Evolutionary conservation across 148 eudicot genomes (phyloP).

Genomic region (Chenopodium album): DNA sequence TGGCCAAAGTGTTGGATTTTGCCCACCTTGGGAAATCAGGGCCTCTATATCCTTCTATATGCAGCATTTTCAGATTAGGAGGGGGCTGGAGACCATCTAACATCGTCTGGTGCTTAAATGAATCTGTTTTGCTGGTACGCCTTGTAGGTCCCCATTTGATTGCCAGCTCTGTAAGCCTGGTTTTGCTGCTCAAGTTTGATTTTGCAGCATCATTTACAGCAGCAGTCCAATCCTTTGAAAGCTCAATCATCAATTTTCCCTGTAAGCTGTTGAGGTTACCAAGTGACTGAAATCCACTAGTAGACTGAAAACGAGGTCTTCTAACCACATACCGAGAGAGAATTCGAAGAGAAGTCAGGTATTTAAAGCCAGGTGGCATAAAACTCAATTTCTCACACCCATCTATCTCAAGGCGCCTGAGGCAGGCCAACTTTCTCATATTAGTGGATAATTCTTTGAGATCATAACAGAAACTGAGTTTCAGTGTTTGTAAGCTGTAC

Average conservation of each 20-base stretch:
- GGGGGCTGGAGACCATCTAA: background rate
- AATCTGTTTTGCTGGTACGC: background rate
- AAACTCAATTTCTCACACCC: slow-evolving; percentile 11
- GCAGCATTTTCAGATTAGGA: slow-evolving; percentile 1
- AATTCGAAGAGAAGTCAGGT: slow-evolving; percentile 15
- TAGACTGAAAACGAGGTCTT: background rate
- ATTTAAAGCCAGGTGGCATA: slow-evolving; percentile 21
- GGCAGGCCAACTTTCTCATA: slow-evolving; percentile 7
- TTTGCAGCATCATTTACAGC: background rate
- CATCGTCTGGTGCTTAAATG: background rate
- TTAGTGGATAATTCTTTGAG: slow-evolving; percentile 18
- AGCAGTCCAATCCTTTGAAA: background rate
- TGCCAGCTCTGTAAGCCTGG: background rate
- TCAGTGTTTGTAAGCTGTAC: slow-evolving; percentile 26
- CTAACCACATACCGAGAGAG: slow-evolving; percentile 21
- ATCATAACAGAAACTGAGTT: slow-evolving; percentile 1
- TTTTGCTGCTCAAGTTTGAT: background rate
- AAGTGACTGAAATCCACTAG: background rate
- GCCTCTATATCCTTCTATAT: slow-evolving; percentile 21
- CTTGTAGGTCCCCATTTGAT: background rate
- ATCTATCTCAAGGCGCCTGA: slow-evolving; percentile 18
- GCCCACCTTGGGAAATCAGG: slow-evolving; percentile 21
- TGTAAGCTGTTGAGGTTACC: background rate
- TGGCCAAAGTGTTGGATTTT: background rate
- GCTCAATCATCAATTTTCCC: background rate